Evolutionary conservation across 23 red algal genomes (phyloP), one percentile per base, ranked within the genome.

Genomic region (Gracilariopsis chorda): DNA sequence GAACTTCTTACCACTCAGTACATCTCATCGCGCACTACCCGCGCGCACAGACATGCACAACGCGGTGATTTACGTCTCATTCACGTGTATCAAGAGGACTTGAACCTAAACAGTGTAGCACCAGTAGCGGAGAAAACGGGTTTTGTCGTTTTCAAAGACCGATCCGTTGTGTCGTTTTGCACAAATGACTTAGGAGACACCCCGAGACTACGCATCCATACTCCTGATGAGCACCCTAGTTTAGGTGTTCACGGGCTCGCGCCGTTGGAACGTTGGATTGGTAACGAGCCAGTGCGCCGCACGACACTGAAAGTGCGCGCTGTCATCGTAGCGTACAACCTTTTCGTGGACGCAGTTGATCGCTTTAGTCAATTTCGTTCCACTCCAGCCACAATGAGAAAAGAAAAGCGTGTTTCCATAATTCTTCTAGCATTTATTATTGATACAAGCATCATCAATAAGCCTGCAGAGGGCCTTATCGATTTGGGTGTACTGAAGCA

Each of bases 311-410:
- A 56, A 2, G 44, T 78, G 2, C 73, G 41, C 29, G 27, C 73
- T 17, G 27, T 23, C 0, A 56, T 78, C 34, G 24, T 78, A 16
- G 25, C 21, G 0, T 35, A 35, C 8, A 52, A 53, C 30, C 21
- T 78, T 51, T 78, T 78, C 44, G 51, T 56, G 73, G 51, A 78
- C 44, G 73, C 12, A 47, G 73, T 78, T 13, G 73, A 53, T 42
- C 12, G 73, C 12, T 78, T 78, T 48, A 44, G 51, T 78, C 73
- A 78, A 44, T 16, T 53, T 1, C 73, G 73, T 5, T 51, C 44
- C 19, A 78, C 37, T 12, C 23, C 40, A 14, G 24, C 73, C 7
- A 78, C 73, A 35, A 21, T 78, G 12, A 21, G 73, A 6, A 47
- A 48, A 56, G 44, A 78, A 52, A 29, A 24, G 45, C 43, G 73